Percentiles rank a stretch among this genome's conserved stretches.
phyloP scores from a whole-genome alignment of 108 stramenopile genomes.

The Nitzschia sp. region DNA sequence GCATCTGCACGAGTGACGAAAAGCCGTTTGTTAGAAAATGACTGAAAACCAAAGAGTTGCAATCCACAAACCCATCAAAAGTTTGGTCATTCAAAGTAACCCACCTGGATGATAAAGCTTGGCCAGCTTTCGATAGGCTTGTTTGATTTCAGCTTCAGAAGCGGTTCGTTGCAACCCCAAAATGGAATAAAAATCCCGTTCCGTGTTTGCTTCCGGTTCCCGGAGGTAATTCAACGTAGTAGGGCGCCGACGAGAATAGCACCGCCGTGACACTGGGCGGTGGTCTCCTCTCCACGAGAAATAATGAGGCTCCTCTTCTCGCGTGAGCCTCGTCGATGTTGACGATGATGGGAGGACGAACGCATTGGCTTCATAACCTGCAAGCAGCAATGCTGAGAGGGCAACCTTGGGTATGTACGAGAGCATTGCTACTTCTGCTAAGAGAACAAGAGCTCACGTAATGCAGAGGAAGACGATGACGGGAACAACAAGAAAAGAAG shows the following conservation, averaged over 20 bases:
- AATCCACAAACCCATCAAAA: too few species aligned
- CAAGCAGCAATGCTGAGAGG: background rate
- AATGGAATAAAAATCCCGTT: constrained; percentile 57
- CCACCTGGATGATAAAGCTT: constrained; percentile 69
- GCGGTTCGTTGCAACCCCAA: constrained; percentile 49
- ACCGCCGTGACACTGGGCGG: background rate
- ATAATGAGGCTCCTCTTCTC: too few species aligned
- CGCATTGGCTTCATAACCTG: background rate
- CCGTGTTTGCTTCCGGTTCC: background rate
- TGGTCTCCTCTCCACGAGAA: background rate
- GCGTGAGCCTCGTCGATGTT: too few species aligned
- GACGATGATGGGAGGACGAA: constrained; percentile 3
- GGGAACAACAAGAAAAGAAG: background rate
- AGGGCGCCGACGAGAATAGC: background rate
- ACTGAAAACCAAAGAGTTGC: too few species aligned
- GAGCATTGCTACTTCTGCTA: background rate
- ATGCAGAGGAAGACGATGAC: background rate
- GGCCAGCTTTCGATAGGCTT: constrained; percentile 61
- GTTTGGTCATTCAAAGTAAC: too few species aligned
- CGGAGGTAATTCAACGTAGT: constrained; percentile 1
- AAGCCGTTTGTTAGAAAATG: too few species aligned
- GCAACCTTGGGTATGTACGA: background rate
- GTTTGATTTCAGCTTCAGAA: constrained; percentile 59
- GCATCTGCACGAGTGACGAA: constrained; percentile 50
- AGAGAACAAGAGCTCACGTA: background rate